Conservation (phyloP, 1,284 basidiomycete species). For the Acaromyces ingoldii region DNA sequence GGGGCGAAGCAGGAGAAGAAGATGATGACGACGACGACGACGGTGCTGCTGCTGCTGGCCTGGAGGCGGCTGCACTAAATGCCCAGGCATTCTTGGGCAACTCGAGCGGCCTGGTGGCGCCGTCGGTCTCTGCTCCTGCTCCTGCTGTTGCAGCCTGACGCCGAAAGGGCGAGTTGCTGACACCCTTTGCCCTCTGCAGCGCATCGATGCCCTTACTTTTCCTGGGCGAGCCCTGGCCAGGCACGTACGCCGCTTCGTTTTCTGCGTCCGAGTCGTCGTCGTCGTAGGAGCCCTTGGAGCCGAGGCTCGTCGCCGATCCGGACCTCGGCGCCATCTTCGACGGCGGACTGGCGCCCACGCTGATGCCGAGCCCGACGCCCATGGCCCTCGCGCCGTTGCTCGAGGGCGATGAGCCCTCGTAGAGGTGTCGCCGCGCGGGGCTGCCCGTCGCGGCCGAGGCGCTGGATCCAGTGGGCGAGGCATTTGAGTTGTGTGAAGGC, state of each 20-base stretch:
- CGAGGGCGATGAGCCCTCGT: neutral
- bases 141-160: constrained; percentile 36
- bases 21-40: constrained; percentile 69
- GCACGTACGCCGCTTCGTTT: constrained; percentile 17
- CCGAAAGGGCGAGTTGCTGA: constrained; percentile 61
- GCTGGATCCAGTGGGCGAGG: neutral
- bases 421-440: neutral
- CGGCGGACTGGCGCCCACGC: constrained; percentile 16
- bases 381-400: neutral
- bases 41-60: constrained; percentile 65
- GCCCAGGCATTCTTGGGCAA: constrained; percentile 58
- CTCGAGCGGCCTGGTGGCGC: constrained; percentile 19
- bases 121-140: too few species aligned
- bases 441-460: neutral
- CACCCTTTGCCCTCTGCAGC: constrained; percentile 29
- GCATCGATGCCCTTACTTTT: constrained; percentile 26
- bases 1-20: constrained; percentile 68
- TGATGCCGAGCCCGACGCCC: constrained; percentile 37
- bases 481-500: neutral
- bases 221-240: constrained; percentile 13
- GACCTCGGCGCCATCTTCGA: neutral
- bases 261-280: constrained; percentile 12
- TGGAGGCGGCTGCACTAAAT: constrained; percentile 62
- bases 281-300: constrained; percentile 3
- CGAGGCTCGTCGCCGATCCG: constrained; percentile 1